These are phyloP conservation scores for Venturia effusa DNA, from an alignment of 2,329 filamentous ascomycete species.

Conservation along the genomic window DNA sequence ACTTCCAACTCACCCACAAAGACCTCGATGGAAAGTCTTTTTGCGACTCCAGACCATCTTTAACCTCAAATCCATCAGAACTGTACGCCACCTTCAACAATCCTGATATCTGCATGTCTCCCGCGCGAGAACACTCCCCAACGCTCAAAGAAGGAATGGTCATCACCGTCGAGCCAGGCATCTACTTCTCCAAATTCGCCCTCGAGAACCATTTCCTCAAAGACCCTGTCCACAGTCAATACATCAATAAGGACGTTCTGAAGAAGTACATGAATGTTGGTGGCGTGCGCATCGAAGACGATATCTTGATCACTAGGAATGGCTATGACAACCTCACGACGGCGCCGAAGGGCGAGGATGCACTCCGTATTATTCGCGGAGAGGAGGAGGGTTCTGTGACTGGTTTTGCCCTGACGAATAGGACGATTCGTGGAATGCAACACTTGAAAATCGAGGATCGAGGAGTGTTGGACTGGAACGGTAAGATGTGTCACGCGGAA, in stretches of 20 bases:
- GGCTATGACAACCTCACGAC: slow-evolving; percentile 65
- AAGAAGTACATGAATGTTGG: slow-evolving; percentile 75
- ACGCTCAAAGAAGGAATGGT: slow-evolving; percentile 42
- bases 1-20: neutral
- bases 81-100: slow-evolving; percentile 7
- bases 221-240: slow-evolving; percentile 60
- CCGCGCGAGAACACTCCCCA: neutral
- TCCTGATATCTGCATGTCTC: neutral
- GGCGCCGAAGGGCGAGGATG: slow-evolving; percentile 56
- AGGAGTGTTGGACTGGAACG: too few relatives aligned
- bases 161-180: slow-evolving; percentile 45
- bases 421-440: too few relatives aligned
- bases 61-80: neutral
- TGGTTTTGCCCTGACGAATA: too few relatives aligned
- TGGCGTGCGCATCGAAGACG: slow-evolving; percentile 62
- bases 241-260: slow-evolving; percentile 63
- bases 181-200: slow-evolving; percentile 85
- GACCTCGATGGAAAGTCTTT: neutral
- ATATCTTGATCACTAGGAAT: slow-evolving; percentile 58
- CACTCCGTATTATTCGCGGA: slow-evolving; percentile 44
- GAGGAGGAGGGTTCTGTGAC: neutral
- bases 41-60: neutral
- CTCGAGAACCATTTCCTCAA: slow-evolving; percentile 64
- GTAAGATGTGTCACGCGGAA: too few relatives aligned
- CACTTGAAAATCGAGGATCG: too few relatives aligned